phyloP scores from a whole-genome alignment of 1,139 yeast species.

The Lizanozyma gosingica region DNA sequence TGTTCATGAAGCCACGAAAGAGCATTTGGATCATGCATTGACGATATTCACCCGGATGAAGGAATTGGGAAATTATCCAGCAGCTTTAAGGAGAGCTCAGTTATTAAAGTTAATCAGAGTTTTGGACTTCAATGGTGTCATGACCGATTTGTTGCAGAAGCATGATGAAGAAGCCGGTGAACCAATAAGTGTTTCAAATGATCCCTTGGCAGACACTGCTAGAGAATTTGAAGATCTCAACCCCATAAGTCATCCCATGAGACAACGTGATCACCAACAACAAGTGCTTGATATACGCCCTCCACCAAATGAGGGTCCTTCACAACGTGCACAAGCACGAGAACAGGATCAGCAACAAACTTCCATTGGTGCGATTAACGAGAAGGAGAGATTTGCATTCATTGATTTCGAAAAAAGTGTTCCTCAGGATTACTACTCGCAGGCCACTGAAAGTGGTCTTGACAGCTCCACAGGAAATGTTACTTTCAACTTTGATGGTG shows the following conservation, averaged over 20 bases:
- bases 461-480: constrained; percentile 4
- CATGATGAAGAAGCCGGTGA: constrained; percentile 40
- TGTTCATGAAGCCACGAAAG: constrained; percentile 65
- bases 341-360: not conserved
- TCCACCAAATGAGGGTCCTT: constrained; percentile 1
- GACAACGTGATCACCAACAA: not conserved
- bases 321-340: not conserved
- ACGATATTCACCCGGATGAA: constrained; percentile 67
- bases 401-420: not conserved
- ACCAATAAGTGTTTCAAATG: constrained; percentile 2
- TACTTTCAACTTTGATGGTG: constrained; percentile 3
- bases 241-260: not conserved
- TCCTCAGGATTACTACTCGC: not conserved
- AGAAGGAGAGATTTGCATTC: not conserved
- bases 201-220: not conserved
- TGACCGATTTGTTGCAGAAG: constrained; percentile 46
- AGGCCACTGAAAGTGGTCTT: constrained; percentile 4
- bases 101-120: constrained; percentile 54
- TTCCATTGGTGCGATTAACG: not conserved
- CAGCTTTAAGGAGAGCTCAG: constrained; percentile 67
- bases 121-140: constrained; percentile 59
- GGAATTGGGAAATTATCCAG: constrained; percentile 68
- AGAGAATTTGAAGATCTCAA: not conserved
- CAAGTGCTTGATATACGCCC: constrained; percentile 8
- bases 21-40: constrained; percentile 67